Base-by-base conservation (phyloP, 2,329 filamentous ascomycete genomes). In the Leptographium procerum region DNA sequence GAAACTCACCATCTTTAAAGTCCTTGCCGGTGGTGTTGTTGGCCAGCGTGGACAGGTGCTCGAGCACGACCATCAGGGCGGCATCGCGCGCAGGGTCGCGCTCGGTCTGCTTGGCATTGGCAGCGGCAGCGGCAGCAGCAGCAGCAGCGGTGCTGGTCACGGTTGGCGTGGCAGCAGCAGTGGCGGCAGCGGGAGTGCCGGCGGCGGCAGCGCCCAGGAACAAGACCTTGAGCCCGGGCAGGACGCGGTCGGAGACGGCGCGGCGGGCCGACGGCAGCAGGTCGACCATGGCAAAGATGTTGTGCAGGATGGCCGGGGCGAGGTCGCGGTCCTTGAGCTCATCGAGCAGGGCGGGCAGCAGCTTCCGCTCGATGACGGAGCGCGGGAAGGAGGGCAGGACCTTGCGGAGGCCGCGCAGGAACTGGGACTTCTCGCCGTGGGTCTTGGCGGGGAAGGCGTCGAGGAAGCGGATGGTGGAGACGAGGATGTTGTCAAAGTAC, bases 401-500 rank as follows among this genome's bases (percentile, higher is more conserved):
- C 57, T 90, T 87, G 64, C 87, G 85, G 11, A 99, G 76, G 0
- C 94, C 94, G 57, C 90, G 84, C 80, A 99, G 83, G 69, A 99
- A 99, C 59, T 91, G 86, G 8, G 87, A 81, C 70, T 99, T 99
- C 68, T 99, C 94, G 62, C 84, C 88, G 0, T 89, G 81, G 1
- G 91, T 96, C 74, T 99, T 99, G 36, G 89, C 89, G 0, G 94
- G 92, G 60, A 99, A 83, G 0, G 86, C 82, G 66, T 99, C 94
- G 29, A 99, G 76, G 68, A 99, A 99, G 14, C 94, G 88, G 62
- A 99, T 96, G 0, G 94, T 96, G 0, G 91, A 96, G 26, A 99
- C 90, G 5, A 99, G 78, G 52, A 97, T 89, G 67, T 97, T 99
- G 72, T 99, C 91, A 69, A 99, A 99, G 69, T 95, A 99, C 64